Percentiles rank a stretch among this genome's conserved stretches.
These are phyloP conservation scores for Mychonastes homosphaera DNA, from an alignment of 139 green algal species.

Conservation along the genomic window DNA sequence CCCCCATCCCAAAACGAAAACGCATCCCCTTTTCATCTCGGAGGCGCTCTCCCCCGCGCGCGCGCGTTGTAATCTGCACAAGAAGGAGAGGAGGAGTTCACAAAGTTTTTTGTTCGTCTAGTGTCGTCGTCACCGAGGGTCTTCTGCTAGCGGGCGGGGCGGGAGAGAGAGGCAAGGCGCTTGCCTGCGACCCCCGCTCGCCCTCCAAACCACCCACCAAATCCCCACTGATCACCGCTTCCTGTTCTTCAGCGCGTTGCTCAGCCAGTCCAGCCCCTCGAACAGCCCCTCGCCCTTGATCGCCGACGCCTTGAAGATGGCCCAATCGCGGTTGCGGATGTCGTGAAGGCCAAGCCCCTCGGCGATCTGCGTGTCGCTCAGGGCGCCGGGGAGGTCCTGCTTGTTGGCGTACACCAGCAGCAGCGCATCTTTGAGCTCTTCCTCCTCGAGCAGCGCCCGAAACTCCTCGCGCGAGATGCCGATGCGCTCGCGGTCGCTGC, in stretches of 20 bases:
- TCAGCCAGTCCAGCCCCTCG: slow-evolving; percentile 88
- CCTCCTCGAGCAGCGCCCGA: slow-evolving; percentile 93
- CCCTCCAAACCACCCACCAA: no score
- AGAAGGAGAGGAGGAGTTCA: no score
- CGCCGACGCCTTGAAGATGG: slow-evolving; percentile 93
- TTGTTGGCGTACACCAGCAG: slow-evolving; percentile 99
- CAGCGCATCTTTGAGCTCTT: slow-evolving; percentile 88
- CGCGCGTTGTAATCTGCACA: no score
- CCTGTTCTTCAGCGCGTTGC: slow-evolving; percentile 11
- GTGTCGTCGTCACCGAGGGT: no score
- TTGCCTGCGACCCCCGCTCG: no score
- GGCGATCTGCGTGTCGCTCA: slow-evolving; percentile 82
- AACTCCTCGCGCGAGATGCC: slow-evolving; percentile 81
- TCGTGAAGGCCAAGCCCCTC: slow-evolving; percentile 80
- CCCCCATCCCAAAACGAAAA: no score
- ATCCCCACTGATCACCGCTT: no score
- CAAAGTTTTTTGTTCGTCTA: no score
- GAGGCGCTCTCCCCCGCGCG: no score
- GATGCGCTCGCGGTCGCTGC: slow-evolving; percentile 85
- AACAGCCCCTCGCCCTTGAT: slow-evolving; percentile 93
- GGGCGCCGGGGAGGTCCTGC: slow-evolving; percentile 87
- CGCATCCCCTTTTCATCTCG: no score
- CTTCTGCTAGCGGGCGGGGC: no score
- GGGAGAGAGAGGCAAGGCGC: no score
- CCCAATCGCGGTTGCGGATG: slow-evolving; percentile 90